These are phyloP conservation scores for Trichodelitschia bisporula DNA, from an alignment of 495 filamentous ascomycete genomes.

Conservation along the genomic window DNA sequence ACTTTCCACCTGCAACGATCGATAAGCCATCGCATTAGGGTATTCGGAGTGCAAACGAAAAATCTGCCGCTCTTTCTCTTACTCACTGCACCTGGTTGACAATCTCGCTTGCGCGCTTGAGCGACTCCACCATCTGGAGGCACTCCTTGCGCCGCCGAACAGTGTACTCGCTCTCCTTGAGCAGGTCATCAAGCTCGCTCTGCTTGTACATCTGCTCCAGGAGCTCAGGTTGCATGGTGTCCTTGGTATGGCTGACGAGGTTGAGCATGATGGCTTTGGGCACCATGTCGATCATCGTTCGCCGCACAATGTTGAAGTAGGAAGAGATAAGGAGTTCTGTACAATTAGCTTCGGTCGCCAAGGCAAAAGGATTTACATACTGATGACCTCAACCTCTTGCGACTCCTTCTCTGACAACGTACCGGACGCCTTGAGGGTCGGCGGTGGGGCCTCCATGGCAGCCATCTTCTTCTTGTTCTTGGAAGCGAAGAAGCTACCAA, in stretches of 20 bases:
- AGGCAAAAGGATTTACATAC: constrained; percentile 29
- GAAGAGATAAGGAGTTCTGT: constrained; percentile 82
- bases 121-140: constrained; percentile 92
- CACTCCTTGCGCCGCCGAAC: constrained; percentile 89
- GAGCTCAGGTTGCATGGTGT: constrained; percentile 95
- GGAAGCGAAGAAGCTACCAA: constrained; percentile 87
- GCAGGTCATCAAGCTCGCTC: constrained; percentile 69
- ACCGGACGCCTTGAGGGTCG: constrained; percentile 80
- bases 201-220: constrained; percentile 94
- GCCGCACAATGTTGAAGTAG: constrained; percentile 92
- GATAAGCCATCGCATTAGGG: too few species aligned
- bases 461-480: constrained; percentile 99
- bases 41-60: too few species aligned
- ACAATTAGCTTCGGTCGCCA: constrained; percentile 5
- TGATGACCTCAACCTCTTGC: constrained; percentile 95
- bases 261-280: constrained; percentile 98
- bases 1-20: too few species aligned
- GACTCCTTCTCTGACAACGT: constrained; percentile 76
- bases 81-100: constrained; percentile 81
- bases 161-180: constrained; percentile 97
- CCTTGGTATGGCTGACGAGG: constrained; percentile 86
- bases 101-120: constrained; percentile 77
- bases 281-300: constrained; percentile 99
- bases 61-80: too few species aligned
- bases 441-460: constrained; percentile 87